Evolutionary conservation across 2,329 filamentous ascomycete species (phyloP), one percentile per base, ranked within the genome.

Genomic region (Aspergillus candidus): DNA sequence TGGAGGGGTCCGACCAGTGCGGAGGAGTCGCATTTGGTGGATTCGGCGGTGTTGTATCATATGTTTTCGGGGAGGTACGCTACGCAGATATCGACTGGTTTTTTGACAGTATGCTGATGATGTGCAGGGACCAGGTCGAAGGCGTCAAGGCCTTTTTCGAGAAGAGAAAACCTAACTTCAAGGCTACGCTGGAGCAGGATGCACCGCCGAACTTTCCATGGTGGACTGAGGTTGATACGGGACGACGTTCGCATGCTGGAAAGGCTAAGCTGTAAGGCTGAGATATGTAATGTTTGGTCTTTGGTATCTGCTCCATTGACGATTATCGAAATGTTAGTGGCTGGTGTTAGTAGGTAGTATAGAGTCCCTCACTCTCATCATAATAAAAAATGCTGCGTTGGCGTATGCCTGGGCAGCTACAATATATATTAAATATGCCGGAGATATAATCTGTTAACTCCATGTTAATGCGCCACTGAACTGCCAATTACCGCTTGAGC

Each of bases 11-110:
- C 65, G 2, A 71, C 66, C n/a, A 79, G 73, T 14, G 77, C 84
- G 0, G 85, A 89, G 67, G 82, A 72, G 36, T 78, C 83, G 43
- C 84, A 88, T 68, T 62, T 88, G 50, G 67, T 88, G 22, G 84
- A 89, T 48, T 70, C 67, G 8, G 53, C 52, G 31, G 45, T 69
- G 13, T 63, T 70, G n/a, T 62, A 60, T 45, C 63, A 66, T 33
- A 52, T 68, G 44, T 69, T 69, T 51, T 59, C 55, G 15, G 48
- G 54, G 8, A 38, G 41, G 56, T 59, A 44, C 17, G 53, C 50
- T 11, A 11, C 27, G 8, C 18, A 27, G 2, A 4, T 30, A 34
- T 34, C 30, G 4, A 22, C 18, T 22, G 18, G 2, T n/a, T n/a
- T n/a, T n/a, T n/a, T 22, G 6, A 7, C 6, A 22, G 6, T 10